phyloP scores from a whole-genome alignment of 768 basidiomycete species.

The Mycena venus region DNA sequence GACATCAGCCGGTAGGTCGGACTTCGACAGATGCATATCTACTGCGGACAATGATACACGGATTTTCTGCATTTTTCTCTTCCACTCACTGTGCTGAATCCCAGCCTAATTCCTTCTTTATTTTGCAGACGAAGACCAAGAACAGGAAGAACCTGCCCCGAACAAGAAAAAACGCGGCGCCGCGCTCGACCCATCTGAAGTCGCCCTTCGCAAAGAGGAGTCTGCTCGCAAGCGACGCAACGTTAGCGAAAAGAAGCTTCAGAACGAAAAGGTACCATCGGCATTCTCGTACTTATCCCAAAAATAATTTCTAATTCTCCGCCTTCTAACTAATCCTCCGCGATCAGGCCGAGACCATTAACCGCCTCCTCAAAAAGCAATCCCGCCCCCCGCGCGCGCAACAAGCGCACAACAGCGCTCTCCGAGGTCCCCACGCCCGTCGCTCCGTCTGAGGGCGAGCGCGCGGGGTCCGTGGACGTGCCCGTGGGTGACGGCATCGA shows the following conservation, averaged over 20 bases:
- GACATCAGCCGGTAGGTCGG: slow-evolving; percentile 23
- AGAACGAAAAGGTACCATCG: slow-evolving; percentile 80
- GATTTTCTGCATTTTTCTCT: neutral
- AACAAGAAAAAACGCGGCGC: slow-evolving; percentile 7
- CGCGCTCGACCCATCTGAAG: slow-evolving; percentile 52
- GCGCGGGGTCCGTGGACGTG: neutral
- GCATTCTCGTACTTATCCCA: neutral
- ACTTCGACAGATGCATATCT: neutral
- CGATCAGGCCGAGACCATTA: slow-evolving; percentile 85
- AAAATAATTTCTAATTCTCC: neutral
- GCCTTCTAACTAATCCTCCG: neutral
- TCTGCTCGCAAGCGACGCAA: slow-evolving; percentile 87
- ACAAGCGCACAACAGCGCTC: slow-evolving; percentile 56
- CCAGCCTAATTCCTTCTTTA: neutral
- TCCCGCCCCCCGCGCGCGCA: slow-evolving; percentile 76
- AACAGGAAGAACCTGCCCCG: neutral
- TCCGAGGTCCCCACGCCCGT: slow-evolving; percentile 41
- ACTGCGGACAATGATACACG: no score
- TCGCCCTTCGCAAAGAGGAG: slow-evolving; percentile 83
- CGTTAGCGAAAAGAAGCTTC: slow-evolving; percentile 84
- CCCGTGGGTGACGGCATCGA: neutral
- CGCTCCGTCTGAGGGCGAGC: slow-evolving; percentile 29
- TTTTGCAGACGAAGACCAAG: slow-evolving; percentile 10
- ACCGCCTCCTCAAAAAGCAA: slow-evolving; percentile 89
- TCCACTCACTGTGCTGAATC: neutral